A percentile compares a stretch with the other conserved stretches of the same genome.
These are phyloP conservation scores for Neonectria coccinea DNA, from an alignment of 2,329 filamentous ascomycete genomes.

Conservation along the genomic window DNA sequence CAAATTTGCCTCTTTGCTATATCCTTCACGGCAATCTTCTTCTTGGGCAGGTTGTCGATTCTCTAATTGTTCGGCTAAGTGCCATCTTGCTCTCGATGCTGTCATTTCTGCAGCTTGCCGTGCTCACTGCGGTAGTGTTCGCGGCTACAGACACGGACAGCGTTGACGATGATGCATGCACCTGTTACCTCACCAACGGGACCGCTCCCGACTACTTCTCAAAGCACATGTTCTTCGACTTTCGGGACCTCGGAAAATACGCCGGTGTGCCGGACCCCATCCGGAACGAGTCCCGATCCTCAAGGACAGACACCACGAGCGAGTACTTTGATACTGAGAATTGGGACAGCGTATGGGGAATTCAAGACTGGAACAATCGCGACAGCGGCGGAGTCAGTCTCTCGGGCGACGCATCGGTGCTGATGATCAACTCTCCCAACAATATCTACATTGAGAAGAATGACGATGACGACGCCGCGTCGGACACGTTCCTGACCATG, in stretches of 20 bases:
- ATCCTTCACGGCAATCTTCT: background rate
- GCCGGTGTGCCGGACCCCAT: constrained; percentile 52
- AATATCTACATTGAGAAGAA: constrained; percentile 62
- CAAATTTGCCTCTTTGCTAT: constrained; percentile 10
- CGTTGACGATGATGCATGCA: constrained; percentile 53
- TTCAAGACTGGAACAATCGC: constrained; percentile 57
- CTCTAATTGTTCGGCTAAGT: background rate
- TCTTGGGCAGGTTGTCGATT: background rate
- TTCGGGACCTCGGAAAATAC: constrained; percentile 56
- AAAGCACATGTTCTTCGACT: constrained; percentile 63
- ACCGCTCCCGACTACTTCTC: constrained; percentile 57
- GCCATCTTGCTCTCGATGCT: constrained; percentile 26
- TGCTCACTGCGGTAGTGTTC: constrained; percentile 11
- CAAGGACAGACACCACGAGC: constrained; percentile 49
- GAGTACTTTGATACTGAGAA: constrained; percentile 53
- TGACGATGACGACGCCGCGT: constrained; percentile 46
- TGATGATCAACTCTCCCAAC: constrained; percentile 57
- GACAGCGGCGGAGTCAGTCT: constrained; percentile 46
- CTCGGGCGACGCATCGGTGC: constrained; percentile 45
- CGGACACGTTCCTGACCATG: constrained; percentile 60
- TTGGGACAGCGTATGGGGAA: constrained; percentile 54
- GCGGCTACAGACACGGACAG: constrained; percentile 30
- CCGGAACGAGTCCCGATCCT: constrained; percentile 42
- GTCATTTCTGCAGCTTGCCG: constrained; percentile 21
- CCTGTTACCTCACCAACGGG: constrained; percentile 63